These are phyloP conservation scores for Pythium monospermum DNA, from an alignment of 352 stramenopile species.

Conservation along the genomic window DNA sequence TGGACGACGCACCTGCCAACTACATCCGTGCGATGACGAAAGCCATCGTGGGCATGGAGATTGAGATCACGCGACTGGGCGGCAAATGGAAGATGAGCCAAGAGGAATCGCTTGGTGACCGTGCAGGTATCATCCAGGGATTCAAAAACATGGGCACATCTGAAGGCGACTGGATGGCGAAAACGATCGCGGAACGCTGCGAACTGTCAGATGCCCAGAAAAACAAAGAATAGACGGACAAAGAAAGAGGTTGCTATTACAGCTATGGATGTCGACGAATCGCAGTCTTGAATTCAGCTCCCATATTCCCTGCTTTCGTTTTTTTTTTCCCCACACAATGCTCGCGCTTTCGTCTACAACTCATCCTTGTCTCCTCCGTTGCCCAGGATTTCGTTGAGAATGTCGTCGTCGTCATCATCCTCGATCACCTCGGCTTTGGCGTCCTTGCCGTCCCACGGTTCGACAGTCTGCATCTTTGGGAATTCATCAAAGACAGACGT, in stretches of 20 bases:
- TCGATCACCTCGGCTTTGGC: slow-evolving; percentile 64
- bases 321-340: neutral
- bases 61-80: slow-evolving; percentile 15
- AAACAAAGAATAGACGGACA: neutral
- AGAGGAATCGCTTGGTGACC: slow-evolving; percentile 10
- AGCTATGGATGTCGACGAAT: too few relatives aligned
- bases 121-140: slow-evolving; percentile 14
- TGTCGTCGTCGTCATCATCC: slow-evolving; percentile 82
- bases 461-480: slow-evolving; percentile 54
- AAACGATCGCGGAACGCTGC: slow-evolving; percentile 13
- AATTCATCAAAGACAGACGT: slow-evolving; percentile 60
- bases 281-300: too few relatives aligned
- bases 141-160: slow-evolving; percentile 12
- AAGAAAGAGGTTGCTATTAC: neutral
- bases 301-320: neutral
- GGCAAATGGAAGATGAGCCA: slow-evolving; percentile 26
- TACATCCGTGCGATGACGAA: slow-evolving; percentile 17
- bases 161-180: slow-evolving; percentile 10
- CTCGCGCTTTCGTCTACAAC: slow-evolving; percentile 52
- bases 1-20: slow-evolving; percentile 15
- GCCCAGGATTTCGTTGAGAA: slow-evolving; percentile 82
- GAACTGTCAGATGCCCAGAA: slow-evolving; percentile 12
- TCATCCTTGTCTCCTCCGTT: slow-evolving; percentile 71
- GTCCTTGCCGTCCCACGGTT: slow-evolving; percentile 81
- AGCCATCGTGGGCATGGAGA: slow-evolving; percentile 22